phyloP scores from a whole-genome alignment of 345 rosid species.

The Clausena lansium region DNA sequence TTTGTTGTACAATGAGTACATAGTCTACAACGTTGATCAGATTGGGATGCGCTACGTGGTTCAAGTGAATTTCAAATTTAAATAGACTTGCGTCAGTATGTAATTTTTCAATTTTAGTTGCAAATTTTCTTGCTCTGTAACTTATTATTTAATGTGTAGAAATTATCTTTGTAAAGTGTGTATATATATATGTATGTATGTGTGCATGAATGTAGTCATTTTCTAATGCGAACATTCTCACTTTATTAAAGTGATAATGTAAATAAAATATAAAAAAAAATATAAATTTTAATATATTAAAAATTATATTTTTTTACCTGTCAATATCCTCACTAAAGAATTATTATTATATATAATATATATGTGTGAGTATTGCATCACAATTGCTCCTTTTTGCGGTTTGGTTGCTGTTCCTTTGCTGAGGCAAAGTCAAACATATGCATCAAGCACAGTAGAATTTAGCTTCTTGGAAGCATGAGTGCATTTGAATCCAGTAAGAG shows the following conservation, averaged over 20 bases:
- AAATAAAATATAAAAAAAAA: no score
- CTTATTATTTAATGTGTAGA: background rate
- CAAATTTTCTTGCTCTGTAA: background rate
- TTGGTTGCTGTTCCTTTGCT: constrained; percentile 23
- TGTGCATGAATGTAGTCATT: no score
- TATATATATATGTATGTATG: no score
- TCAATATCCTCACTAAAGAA: no score
- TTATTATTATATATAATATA: no score
- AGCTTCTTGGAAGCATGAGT: constrained; percentile 27
- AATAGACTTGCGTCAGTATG: background rate
- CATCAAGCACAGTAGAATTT: constrained; percentile 37
- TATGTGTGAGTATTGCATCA: no score
- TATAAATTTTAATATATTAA: no score
- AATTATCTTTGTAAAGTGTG: no score
- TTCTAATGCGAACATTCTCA: no score
- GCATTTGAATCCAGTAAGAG: constrained; percentile 33
- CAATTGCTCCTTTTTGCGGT: no score
- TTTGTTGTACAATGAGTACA: constrained; percentile 74
- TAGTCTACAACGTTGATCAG: constrained; percentile 81
- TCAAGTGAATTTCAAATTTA: constrained; percentile 69
- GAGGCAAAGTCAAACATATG: constrained; percentile 37
- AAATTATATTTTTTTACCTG: no score
- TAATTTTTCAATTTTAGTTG: background rate
- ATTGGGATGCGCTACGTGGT: constrained; percentile 75
- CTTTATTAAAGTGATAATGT: no score